Evolutionary conservation across 768 basidiomycete species (phyloP), one percentile per base, ranked within the genome.

Genomic region (Amanita subjunquillea): DNA sequence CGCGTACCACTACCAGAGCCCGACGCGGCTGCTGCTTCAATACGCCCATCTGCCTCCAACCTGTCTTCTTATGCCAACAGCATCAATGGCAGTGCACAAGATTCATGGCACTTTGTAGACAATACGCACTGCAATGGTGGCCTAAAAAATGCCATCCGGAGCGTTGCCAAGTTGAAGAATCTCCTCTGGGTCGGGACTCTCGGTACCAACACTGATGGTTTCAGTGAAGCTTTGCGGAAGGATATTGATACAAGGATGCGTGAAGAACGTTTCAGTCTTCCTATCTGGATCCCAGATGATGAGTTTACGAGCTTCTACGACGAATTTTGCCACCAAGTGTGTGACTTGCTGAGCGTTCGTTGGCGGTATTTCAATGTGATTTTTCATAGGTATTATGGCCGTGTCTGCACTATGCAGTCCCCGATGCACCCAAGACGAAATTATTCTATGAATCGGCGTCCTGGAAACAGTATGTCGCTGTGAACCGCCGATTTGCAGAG

Each of bases 401-500:
- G 0, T 85, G 83, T 57, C 70, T 93, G 15, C 90, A 92, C 64
- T 92, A 90, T 59, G 85, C 86, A 8, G 78, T 91, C 45, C 89
- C 89, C 2, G 89, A 91, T 60, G 90, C 89, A 1, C 89, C 89
- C 0, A 90, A 87, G 69, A 91, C 85, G 0, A 90, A 87, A 56
- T 63, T 78, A 37, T 89, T 87, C 63, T 88, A 85, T 65, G 88
- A 92, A 68, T 82, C 80, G 30, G 85, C 76, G 0, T 78, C 84
- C 0, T 97, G 82, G 73, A 80, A 83, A 58, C 85, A 92, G 58
- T 98, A 97, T 65, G 80, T 83, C 54, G 77, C 85, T 9, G 91
- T 94, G 55, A 99, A 99, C 72, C 75, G 86, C 63, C 83, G 86
- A 42, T 97, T 96, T 61, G 94, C 94, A 0, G 80, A 88, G 43